Base-by-base conservation (phyloP, 768 basidiomycete species). In the Phylloporus sp. region DNA sequence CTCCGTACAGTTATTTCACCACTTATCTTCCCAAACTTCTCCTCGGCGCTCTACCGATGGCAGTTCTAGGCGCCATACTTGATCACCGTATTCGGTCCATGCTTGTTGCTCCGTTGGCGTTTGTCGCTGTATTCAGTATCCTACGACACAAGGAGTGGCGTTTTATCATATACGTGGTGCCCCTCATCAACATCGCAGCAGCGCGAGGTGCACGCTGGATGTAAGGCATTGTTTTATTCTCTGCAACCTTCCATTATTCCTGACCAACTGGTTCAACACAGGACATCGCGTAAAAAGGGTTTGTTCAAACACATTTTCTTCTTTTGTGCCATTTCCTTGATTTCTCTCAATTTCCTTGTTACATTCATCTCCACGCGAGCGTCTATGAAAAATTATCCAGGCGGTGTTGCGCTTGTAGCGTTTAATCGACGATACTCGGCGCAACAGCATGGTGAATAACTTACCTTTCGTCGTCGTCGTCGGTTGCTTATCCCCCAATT, bases 71-170 rank as follows among this genome's bases (percentile, higher is more conserved):
- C 0, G 63, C 72, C 35, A 23, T 72, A 7, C 50, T 73, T 15
- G 82, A 88, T 56, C 57, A 55, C 9, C 75, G 80, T 9, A 71
- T 82, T 39, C 77, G 79, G 4, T 63, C 70, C 4, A 72, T 88
- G 32, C 67, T 85, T 5, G 44, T 76, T 10, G 80, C 85, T 0
- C 73, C 80, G 3, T 24, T 84, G 5, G 51, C 62, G 1, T 88
- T 86, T 53, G 62, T 91, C 8, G 67, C 63, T 3, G 58, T 85
- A 3, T 80, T 98, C 66, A 94, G 92, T 64, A 73, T 65, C 27
- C 73, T 97, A 1, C 85, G 81, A 0, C 97, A 99, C 71, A 99
- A 99, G 66, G 97, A 99, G 70, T 99, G 97, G 97, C 80, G 97
- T 7, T 99, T 99, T 69, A 75, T 98, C 50, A 78, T 92, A 8